phyloP scores from a whole-genome alignment of 2,329 filamentous ascomycete species.

The Gyromitra esculenta region DNA sequence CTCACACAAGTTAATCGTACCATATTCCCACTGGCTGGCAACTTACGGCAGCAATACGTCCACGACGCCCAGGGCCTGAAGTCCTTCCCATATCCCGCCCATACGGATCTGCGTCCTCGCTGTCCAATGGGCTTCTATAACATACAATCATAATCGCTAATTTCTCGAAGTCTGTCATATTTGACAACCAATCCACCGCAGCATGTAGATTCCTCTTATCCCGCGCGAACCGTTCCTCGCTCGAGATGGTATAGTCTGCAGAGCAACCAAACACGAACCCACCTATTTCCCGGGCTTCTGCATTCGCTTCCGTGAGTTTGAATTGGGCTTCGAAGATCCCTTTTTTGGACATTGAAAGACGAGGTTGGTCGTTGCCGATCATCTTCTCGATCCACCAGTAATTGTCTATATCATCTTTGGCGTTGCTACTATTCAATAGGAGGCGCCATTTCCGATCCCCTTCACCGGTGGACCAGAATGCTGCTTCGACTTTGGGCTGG shows the following conservation, averaged over 20 bases:
- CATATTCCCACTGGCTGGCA: conserved; percentile 28
- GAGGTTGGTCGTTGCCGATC: conserved; percentile 38
- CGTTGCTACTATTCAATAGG: conserved; percentile 44
- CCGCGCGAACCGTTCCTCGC: conserved; percentile 50
- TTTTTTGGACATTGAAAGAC: conserved; percentile 40
- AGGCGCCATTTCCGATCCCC: conserved; percentile 46
- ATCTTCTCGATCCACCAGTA: conserved; percentile 53
- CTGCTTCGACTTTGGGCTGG: conserved; percentile 46
- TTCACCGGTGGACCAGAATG: conserved; percentile 44
- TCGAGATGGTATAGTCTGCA: conserved; percentile 49
- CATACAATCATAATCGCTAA: conserved; percentile 53
- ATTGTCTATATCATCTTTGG: conserved; percentile 23
- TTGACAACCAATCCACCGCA: conserved; percentile 46
- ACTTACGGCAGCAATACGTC: conserved; percentile 52
- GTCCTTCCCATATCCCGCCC: conserved; percentile 51
- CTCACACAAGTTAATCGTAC: conserved; percentile 31
- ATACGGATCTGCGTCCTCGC: conserved; percentile 49
- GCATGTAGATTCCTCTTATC: conserved; percentile 52
- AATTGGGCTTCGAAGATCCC: conserved; percentile 48
- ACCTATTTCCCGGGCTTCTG: conserved; percentile 42
- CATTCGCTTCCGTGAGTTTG: conserved; percentile 35
- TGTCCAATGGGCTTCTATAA: conserved; percentile 54
- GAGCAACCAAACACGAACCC: conserved; percentile 53
- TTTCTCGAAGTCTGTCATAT: conserved; percentile 41
- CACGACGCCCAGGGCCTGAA: conserved; percentile 45